Base-by-base conservation (phyloP, 2,329 filamentous ascomycete genomes). In the Ascosphaera apis region DNA sequence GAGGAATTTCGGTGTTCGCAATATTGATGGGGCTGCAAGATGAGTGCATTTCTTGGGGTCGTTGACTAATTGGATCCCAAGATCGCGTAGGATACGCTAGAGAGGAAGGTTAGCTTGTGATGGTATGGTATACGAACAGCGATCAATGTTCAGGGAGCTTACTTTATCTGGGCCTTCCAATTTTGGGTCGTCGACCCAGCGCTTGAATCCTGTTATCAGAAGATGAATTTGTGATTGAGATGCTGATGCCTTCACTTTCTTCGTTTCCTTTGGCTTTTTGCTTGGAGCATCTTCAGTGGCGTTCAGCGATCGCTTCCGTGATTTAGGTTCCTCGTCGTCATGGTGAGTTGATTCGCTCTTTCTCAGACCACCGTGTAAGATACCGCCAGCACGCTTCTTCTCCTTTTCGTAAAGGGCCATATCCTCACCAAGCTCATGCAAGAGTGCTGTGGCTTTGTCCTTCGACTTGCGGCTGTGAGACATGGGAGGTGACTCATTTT, bases 1-100 rank as follows among this genome's bases (percentile, higher is more conserved):
- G 35, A 95, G 73, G 50, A 98, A 98, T 50, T 98, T 98, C 51
- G 81, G 73, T 0, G 88, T 98, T 27, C 88, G 76, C 23, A 93
- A 70, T 41, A 95, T 72, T 31, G 72, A 69, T 1, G 86, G 88
- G 3, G 86, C 86, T 23, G 82, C 83, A 8, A 98, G 68, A 51
- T 91, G 80, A 46, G 86, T 80, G 51, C 81, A 88, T 32, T 70
- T 66, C 34, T 69, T 67, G 17, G 72, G 72, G 48, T 92, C 79
- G 45, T 76, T 66, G 3, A 81, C 76, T 15, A 92, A 69, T 44
- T 73, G 65, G 38, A 98, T 79, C 5, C 88, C 88, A 25, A 95
- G 60, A 33, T 77, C 71, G 40, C 84, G 77, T 37, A 98, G 65
- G 57, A 77, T 77, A 58, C 67, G 74, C 81, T 91, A 47, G 41